These are phyloP conservation scores for Colletotrichum sp. DNA, from an alignment of 2,329 filamentous ascomycete species.

Conservation along the genomic window DNA sequence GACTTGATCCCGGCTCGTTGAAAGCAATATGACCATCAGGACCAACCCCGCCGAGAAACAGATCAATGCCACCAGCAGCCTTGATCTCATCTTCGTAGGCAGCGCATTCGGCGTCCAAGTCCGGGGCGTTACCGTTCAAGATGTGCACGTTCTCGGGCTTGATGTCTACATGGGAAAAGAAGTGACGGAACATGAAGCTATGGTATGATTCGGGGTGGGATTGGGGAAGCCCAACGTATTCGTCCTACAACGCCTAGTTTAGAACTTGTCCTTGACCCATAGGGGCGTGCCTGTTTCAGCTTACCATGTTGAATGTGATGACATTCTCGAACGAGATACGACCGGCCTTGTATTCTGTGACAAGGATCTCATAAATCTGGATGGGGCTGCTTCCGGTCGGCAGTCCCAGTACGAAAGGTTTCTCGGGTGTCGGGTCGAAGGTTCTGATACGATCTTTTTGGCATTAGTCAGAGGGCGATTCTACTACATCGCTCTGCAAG, in stretches of 20 bases:
- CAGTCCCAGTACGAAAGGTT: constrained; percentile 27
- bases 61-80: constrained; percentile 72
- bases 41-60: constrained; percentile 79
- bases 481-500: fast-evolving
- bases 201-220: constrained; percentile 81
- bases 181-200: constrained; percentile 83
- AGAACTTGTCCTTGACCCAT: not conserved
- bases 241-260: constrained; percentile 58
- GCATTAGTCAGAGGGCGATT: not conserved
- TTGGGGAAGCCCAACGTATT: constrained; percentile 76
- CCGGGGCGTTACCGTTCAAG: constrained; percentile 72
- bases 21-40: constrained; percentile 83
- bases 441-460: constrained; percentile 44
- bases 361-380: constrained; percentile 56
- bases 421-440: constrained; percentile 23
- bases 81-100: constrained; percentile 75
- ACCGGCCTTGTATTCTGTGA: constrained; percentile 64
- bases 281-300: not conserved
- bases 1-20: constrained; percentile 78
- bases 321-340: constrained; percentile 60
- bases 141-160: constrained; percentile 74
- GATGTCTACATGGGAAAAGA: constrained; percentile 78
- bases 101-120: constrained; percentile 74
- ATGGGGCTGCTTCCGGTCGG: constrained; percentile 28
- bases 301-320: constrained; percentile 77